Percentiles rank a stretch among this genome's conserved stretches.
Evolutionary conservation across 2,329 filamentous ascomycete species (phyloP).

Genomic region (Trichoderma arundinaceum): DNA sequence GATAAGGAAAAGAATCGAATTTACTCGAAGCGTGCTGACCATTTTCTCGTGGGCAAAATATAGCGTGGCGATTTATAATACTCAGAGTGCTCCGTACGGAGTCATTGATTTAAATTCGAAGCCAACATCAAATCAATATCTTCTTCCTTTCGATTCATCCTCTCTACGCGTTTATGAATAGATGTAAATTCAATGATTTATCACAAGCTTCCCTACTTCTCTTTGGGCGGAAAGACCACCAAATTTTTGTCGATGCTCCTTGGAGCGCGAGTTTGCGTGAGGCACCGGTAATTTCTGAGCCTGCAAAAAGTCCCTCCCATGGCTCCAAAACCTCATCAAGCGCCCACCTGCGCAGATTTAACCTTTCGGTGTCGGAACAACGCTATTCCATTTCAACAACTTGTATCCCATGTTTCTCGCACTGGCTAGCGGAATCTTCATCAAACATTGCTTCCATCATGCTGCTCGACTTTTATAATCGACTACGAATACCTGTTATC

Average conservation of each 20-base stretch:
- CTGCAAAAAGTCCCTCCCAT: too few species aligned
- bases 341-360: neutral
- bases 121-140: neutral
- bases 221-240: neutral
- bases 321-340: neutral
- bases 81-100: neutral
- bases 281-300: neutral
- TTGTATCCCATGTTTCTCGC: neutral
- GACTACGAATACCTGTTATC: neutral
- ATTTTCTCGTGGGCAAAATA: too few species aligned
- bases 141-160: neutral
- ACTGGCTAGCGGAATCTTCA: neutral
- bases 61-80: neutral
- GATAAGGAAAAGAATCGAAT: neutral
- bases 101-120: neutral
- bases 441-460: slow-evolving; percentile 6
- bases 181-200: neutral
- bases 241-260: neutral
- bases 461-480: neutral
- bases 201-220: neutral
- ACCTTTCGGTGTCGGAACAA: neutral
- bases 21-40: neutral
- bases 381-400: neutral
- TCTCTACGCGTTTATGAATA: neutral
- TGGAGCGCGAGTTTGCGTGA: neutral